Percentiles rank a stretch among this genome's conserved stretches.
Conservation (phyloP, 1,284 basidiomycete species). For the Apiotrichum akiyoshidainum region DNA sequence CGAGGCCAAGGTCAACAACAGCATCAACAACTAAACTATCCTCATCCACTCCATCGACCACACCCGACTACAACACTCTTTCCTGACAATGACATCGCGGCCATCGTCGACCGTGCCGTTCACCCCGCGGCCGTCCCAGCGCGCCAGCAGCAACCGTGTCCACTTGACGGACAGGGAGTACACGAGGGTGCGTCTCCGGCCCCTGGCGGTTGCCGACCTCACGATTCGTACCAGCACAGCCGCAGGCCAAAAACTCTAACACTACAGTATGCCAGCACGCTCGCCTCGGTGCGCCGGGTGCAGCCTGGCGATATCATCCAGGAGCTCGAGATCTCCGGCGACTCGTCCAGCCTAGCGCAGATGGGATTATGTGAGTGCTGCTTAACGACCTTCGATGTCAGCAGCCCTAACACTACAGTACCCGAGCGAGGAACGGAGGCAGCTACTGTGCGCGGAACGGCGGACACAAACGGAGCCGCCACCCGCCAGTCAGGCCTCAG, state of each 20-base stretch:
- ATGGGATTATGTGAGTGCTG: background rate
- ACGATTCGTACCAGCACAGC: background rate
- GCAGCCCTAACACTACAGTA: too few species aligned
- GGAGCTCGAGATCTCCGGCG: constrained; percentile 42
- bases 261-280: constrained; percentile 35
- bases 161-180: constrained; percentile 31
- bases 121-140: constrained; percentile 39
- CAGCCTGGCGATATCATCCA: constrained; percentile 42
- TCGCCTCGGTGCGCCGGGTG: constrained; percentile 43
- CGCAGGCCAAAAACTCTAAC: background rate
- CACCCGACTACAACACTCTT: background rate
- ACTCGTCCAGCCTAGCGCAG: constrained; percentile 18
- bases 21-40: background rate
- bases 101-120: constrained; percentile 38
- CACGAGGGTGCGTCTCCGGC: constrained; percentile 31
- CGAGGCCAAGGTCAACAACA: background rate
- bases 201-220: background rate
- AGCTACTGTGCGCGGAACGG: background rate
- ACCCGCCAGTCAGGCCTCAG: constrained; percentile 1
- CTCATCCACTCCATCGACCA: background rate
- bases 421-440: background rate
- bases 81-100: background rate
- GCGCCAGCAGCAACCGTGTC: constrained; percentile 24
- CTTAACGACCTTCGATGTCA: too few species aligned
- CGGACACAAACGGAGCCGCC: background rate